Conservation (phyloP, 2,329 filamentous ascomycete genomes). For the Dactylonectria estremocensis region DNA sequence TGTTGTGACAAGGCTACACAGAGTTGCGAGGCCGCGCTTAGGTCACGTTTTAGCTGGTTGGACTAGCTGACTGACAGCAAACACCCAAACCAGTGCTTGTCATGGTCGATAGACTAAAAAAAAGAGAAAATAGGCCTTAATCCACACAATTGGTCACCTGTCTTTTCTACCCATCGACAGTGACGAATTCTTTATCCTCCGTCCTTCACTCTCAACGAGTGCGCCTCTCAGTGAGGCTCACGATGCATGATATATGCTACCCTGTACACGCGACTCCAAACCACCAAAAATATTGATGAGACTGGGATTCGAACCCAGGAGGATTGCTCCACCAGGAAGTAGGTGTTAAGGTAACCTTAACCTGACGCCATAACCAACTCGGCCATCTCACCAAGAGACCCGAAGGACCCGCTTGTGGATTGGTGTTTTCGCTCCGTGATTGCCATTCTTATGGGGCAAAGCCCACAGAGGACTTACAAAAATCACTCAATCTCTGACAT, state of each 20-base stretch:
- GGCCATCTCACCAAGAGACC: slow-evolving; percentile 37
- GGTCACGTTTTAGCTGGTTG: slow-evolving; percentile 7
- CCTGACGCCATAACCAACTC: slow-evolving; percentile 43
- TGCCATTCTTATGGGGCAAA: background rate
- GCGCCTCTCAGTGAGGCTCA: too few relatives aligned
- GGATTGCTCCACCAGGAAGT: slow-evolving; percentile 40
- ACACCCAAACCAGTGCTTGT: background rate
- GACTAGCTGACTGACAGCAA: background rate
- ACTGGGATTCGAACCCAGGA: slow-evolving; percentile 43
- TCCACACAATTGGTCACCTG: background rate
- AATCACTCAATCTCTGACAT: background rate
- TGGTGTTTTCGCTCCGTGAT: background rate
- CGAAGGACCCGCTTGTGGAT: slow-evolving; percentile 29
- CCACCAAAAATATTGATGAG: slow-evolving; percentile 32
- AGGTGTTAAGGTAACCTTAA: slow-evolving; percentile 41
- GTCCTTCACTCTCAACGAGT: too few relatives aligned
- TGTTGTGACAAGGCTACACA: background rate
- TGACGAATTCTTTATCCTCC: background rate
- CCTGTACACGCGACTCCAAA: background rate
- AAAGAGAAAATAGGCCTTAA: background rate
- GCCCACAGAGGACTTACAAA: background rate
- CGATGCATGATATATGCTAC: background rate
- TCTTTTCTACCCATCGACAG: background rate
- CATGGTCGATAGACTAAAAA: background rate
- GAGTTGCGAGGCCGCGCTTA: background rate